Evolutionary conservation across 202 grass and related monocot species (phyloP), one percentile per base, ranked within the genome.

Genomic region (Sporobolus alterniflorus): DNA sequence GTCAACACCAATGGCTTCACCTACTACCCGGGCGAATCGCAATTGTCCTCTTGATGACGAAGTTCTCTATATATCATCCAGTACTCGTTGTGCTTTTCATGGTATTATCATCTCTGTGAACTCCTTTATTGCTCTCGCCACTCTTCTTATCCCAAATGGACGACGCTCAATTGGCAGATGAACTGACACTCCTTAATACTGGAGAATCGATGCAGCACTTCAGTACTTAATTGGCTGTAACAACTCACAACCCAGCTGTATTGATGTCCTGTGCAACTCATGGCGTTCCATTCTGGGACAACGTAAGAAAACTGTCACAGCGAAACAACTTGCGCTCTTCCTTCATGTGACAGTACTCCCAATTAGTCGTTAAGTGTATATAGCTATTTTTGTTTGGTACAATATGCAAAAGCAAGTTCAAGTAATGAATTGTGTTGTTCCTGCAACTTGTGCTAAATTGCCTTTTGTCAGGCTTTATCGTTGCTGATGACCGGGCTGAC

Each of bases 381-480:
- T 73, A 48, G 16, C 29, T 75, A 26, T 33, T 64, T 50, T 65
- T 64, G 24, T 17, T 73, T 66, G 70, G 67, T 67, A 18, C 14
- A 46, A 24, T 33, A 56, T 26, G 13, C 7, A 11, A 28, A 64
- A 46, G 18, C 16, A 59, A 12, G 21, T 15, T 26, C 78, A 67
- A 54, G 3, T 76, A 65, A 29, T 30, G 74, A 61, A 63, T 6
- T 87, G 43, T 70, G 50, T 68, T 66, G 39, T 6, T 47, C 28
- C 34, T 48, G 36, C 49, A 4, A 68, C 26, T 26, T 48, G 20
- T 67, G 8, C 20, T 33, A 13, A 39, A 33, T 75, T 68, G 10
- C 20, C 8, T 44, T 75, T 62, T 34, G 26, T 44, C 87, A 94
- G 94, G 80, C 54, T 97, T 94, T 83, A 94, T 97, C 20, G 50